phyloP scores from a whole-genome alignment of 2,329 filamentous ascomycete species.

The Fusarium longipes region DNA sequence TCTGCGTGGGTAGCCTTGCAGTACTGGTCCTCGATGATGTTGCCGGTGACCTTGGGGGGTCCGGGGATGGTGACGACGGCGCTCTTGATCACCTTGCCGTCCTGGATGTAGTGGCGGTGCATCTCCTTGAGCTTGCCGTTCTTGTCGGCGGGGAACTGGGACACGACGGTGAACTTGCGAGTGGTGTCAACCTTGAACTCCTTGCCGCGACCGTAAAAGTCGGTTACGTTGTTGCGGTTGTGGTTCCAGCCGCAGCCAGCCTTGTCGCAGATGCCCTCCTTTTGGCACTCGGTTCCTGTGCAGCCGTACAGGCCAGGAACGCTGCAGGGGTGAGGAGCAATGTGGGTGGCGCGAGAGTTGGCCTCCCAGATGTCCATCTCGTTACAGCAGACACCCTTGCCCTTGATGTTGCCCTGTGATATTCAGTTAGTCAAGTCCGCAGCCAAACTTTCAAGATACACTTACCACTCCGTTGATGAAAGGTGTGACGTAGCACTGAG shows the following conservation, averaged over 20 bases:
- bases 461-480: conserved; percentile 64
- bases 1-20: conserved; percentile 49
- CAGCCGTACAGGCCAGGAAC: conserved; percentile 57
- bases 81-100: conserved; percentile 45
- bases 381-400: conserved; percentile 60
- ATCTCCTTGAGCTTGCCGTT: conserved; percentile 60
- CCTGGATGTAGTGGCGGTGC: conserved; percentile 58
- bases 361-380: conserved; percentile 69
- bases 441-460: rapidly evolving
- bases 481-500: conserved; percentile 64
- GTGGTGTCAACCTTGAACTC: conserved; percentile 52
- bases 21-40: conserved; percentile 53
- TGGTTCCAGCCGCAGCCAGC: conserved; percentile 59
- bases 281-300: conserved; percentile 55
- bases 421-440: not conserved
- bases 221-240: conserved; percentile 48
- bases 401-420: conserved; percentile 34
- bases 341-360: conserved; percentile 57
- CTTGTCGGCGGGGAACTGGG: conserved; percentile 59
- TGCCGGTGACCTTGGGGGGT: conserved; percentile 45
- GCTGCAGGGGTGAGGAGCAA: conserved; percentile 63
- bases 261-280: conserved; percentile 57
- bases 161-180: conserved; percentile 59
- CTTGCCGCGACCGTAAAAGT: conserved; percentile 51
- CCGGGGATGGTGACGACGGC: conserved; percentile 36